Evolutionary conservation across 179 eudicot genomes (phyloP), one percentile per base, ranked within the genome.

Genomic region (Vitellaria paradoxa): DNA sequence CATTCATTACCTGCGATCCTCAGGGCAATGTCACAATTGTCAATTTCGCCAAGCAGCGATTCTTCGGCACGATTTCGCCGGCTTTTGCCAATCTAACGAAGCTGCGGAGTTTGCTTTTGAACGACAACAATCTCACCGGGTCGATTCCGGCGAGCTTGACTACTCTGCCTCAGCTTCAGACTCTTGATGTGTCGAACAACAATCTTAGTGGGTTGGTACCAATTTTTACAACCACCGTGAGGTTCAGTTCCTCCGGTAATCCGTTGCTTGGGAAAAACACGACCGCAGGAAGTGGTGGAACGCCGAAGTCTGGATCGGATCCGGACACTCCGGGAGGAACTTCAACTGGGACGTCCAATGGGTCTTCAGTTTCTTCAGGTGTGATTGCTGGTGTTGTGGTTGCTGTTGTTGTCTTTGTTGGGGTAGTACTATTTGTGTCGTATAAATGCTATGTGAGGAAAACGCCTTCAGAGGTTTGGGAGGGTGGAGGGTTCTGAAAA

Each of bases 41-140:
- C 53, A 88, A 80, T 81, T 81, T 92, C 9, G 89, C 75, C 12
- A 92, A 83, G 66, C 88, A 82, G 69, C 78, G 81, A n/a, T 84
- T 89, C 61, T 82, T 70, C 7, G 95, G 95, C 0, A 78, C 77
- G 0, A 92, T 92, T 78, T 89, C 92, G 0, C 90, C 95, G 8
- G 88, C 89, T 2, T 88, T 89, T 76, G 89, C 83, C 2, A 83
- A 91, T 37, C 77, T 91, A 61, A 85, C 87, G 2, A 56, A 77
- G 7, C 74, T 92, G 82, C 68, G 72, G 67, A 86, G 60, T 63
- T 83, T 92, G 83, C 62, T 72, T 18, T 82, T 92, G 87, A 91
- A 79, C 86, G 89, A 85, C 74, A 92, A 92, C 61, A 83, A 88
- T 76, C 81, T 92, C 73, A 86, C 88, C 4, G 97, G 96, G 0